These are phyloP conservation scores for Diaporthe citri DNA, from an alignment of 2,329 filamentous ascomycete species.

Conservation along the genomic window DNA sequence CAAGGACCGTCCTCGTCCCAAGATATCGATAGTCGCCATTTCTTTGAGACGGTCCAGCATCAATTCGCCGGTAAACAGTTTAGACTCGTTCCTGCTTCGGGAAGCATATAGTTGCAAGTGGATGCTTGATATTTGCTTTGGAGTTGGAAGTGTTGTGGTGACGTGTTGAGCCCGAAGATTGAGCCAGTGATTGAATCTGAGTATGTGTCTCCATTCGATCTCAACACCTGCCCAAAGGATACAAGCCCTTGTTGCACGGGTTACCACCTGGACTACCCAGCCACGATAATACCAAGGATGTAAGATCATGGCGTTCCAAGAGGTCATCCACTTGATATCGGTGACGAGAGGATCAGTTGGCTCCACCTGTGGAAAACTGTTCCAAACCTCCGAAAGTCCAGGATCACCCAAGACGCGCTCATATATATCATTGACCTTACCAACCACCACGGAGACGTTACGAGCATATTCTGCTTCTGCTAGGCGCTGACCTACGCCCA, in stretches of 20 bases:
- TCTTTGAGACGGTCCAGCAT: background rate
- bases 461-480: background rate
- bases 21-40: background rate
- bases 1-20: background rate
- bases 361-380: background rate
- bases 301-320: background rate
- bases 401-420: background rate
- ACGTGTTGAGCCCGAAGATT: background rate
- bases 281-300: background rate
- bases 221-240: background rate
- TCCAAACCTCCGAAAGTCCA: background rate
- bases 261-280: background rate
- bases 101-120: background rate
- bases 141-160: background rate
- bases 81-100: background rate
- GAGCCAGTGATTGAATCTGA: background rate
- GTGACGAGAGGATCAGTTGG: background rate
- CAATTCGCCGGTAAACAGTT: background rate
- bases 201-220: background rate
- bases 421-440: background rate
- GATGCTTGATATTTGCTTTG: background rate
- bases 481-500: background rate
- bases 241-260: background rate
- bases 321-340: background rate
- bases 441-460: background rate